These are phyloP conservation scores for Mortierella hygrophila DNA, from an alignment of 192 early-diverging fungal species.

Conservation along the genomic window DNA sequence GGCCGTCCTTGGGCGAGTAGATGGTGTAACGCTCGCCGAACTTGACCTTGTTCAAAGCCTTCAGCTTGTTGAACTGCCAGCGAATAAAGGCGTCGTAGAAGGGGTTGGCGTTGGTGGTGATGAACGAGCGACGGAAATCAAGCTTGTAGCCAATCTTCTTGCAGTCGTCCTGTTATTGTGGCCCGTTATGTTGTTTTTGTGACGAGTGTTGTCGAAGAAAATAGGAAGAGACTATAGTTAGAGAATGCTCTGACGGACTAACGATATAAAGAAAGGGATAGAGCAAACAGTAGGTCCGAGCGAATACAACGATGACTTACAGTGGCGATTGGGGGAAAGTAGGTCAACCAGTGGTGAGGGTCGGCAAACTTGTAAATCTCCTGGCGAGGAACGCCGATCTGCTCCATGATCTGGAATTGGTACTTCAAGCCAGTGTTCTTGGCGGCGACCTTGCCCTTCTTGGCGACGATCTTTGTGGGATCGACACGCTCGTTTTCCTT, in stretches of 20 bases:
- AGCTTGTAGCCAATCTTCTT: conserved; percentile 84
- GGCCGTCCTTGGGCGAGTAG: conserved; percentile 93
- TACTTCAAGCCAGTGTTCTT: conserved; percentile 89
- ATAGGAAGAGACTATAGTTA: too few relatives aligned
- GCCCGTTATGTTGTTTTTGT: neutral
- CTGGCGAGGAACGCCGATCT: conserved; percentile 84
- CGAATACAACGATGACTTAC: conserved; percentile 20
- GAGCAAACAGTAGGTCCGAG: neutral
- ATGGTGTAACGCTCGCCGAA: conserved; percentile 98
- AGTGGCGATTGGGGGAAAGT: conserved; percentile 93
- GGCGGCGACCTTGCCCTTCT: conserved; percentile 90
- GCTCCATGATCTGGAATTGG: conserved; percentile 98
- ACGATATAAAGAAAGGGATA: neutral
- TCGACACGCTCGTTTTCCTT: conserved; percentile 63
- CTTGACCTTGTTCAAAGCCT: conserved; percentile 84
- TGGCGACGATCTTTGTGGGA: conserved; percentile 73
- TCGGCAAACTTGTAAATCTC: conserved; percentile 96
- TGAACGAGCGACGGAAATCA: conserved; percentile 97
- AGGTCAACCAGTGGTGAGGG: conserved; percentile 90
- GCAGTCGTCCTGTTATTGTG: conserved; percentile 67
- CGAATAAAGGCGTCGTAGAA: conserved; percentile 98
- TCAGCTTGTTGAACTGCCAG: conserved; percentile 97
- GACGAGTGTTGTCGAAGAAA: neutral
- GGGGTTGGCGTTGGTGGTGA: conserved; percentile 98
- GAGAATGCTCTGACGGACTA: too few relatives aligned